Evolutionary conservation across 2,329 filamentous ascomycete species (phyloP), one percentile per base, ranked within the genome.

Genomic region (Diaporthe nobilis): DNA sequence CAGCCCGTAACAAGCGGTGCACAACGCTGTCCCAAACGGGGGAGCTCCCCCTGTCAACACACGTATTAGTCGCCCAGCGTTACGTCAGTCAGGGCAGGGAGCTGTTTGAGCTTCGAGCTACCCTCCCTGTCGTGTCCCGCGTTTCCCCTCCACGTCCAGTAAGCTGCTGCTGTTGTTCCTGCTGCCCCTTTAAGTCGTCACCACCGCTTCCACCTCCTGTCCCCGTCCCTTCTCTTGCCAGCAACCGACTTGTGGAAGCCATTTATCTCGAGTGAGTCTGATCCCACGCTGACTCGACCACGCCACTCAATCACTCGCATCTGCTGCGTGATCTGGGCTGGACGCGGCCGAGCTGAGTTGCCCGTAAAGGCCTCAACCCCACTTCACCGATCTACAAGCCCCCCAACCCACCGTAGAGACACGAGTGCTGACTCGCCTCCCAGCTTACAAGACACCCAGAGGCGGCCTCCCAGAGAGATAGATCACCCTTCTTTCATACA

Each of bases 71-170:
- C 31, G 71, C 71, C 28, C 28, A 10, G 31, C 42, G 44, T 39
- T 74, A 74, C 61, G 61, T 70, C 60, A 71, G 58, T 74, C 34
- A 37, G 25, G 37, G 31, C 73, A 71, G 63, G 53, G 53, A 67
- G 49, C 63, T 71, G 63, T 68, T 60, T 58, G 73, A 75, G 49
- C 63, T 49, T 70, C 3, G 20, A 58, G 44, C 49, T 68, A 37
- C 37, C 4, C 25, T 28, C 25, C 39, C 49, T 28, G 39, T 68
- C 65, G 37, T 42, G 39, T 47, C 42, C 65, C 31, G 65, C 65
- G 34, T 70, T 42, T 55, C 65, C 65, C 65, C 65, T 70, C 65
- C n/a, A 37, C 28, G 34, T 13, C n/a, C 49, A 55, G n/a, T 55
- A 70, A 39, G 65, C 65, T 68, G 31, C 31, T 12, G 39, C 37